These are phyloP conservation scores for Immersiella caudata DNA, from an alignment of 495 filamentous ascomycete genomes.

Conservation along the genomic window DNA sequence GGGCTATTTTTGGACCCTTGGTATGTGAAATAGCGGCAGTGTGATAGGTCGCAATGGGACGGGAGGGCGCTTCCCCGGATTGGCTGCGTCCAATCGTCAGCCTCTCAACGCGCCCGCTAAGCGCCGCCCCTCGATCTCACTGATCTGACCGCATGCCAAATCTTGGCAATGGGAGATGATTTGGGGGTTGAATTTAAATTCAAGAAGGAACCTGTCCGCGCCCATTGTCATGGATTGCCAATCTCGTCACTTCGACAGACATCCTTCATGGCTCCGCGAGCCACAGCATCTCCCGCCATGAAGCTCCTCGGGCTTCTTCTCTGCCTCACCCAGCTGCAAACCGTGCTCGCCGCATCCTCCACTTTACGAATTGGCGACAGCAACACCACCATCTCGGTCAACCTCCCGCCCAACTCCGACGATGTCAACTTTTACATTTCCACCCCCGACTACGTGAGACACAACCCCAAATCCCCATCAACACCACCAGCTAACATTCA, in stretches of 20 bases:
- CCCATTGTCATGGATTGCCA: not conserved
- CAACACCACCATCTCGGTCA: conserved; percentile 30
- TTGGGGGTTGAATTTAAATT: not conserved
- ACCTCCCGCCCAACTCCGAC: conserved; percentile 29
- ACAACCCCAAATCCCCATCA: no score
- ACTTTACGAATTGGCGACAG: conserved; percentile 30
- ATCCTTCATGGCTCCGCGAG: not conserved
- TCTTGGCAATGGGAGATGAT: not conserved
- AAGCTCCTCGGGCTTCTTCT: conserved; percentile 24
- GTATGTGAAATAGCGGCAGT: no score
- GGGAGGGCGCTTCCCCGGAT: conserved; percentile 1
- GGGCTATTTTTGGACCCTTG: no score
- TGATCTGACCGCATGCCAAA: not conserved
- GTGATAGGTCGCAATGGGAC: no score
- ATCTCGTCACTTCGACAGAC: not conserved
- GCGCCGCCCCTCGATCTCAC: not conserved
- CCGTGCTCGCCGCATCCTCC: conserved; percentile 19
- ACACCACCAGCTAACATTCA: no score
- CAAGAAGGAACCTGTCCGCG: not conserved
- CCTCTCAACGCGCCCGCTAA: not conserved
- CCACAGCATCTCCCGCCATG: not conserved
- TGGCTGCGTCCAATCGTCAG: not conserved
- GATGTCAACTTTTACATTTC: conserved; percentile 37
- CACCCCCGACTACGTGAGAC: conserved; percentile 23
- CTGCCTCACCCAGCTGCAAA: conserved; percentile 2